These are phyloP conservation scores for Ogataea naganishii DNA, from an alignment of 805 yeast species.

Conservation along the genomic window DNA sequence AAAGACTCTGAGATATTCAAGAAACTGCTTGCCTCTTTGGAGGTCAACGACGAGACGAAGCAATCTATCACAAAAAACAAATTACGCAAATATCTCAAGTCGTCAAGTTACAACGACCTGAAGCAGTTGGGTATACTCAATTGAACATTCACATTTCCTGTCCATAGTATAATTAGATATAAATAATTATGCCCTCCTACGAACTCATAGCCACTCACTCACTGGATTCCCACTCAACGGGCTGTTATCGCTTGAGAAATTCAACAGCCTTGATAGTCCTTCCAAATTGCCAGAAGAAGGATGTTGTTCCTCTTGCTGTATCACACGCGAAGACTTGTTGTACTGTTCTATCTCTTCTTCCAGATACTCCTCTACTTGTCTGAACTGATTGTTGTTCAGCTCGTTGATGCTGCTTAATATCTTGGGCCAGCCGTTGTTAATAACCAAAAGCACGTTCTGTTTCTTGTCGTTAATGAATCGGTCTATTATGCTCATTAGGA, in stretches of 20 bases:
- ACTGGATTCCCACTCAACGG: slow-evolving; percentile 10
- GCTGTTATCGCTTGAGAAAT: slow-evolving; percentile 9
- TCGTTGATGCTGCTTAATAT: slow-evolving; percentile 20
- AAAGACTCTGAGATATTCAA: slow-evolving; percentile 27
- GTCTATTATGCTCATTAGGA: slow-evolving; percentile 16
- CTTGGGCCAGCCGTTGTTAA: slow-evolving; percentile 23
- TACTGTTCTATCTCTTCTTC: slow-evolving; percentile 19
- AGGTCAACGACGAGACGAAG: slow-evolving; percentile 32
- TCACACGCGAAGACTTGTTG: slow-evolving; percentile 11
- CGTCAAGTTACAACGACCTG: slow-evolving; percentile 18
- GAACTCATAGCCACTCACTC: too few species aligned
- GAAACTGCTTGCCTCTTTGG: slow-evolving; percentile 25
- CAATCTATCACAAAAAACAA: slow-evolving; percentile 60
- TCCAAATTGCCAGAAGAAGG: too few species aligned
- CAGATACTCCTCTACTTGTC: slow-evolving; percentile 15
- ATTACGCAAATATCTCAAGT: slow-evolving; percentile 46
- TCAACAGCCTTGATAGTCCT: slow-evolving; percentile 6
- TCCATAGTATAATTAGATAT: too few species aligned
- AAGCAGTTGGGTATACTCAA: slow-evolving; percentile 16
- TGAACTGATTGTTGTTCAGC: slow-evolving; percentile 20
- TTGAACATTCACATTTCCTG: too few species aligned
- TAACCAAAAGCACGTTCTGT: slow-evolving; percentile 23
- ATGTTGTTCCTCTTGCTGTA: too few species aligned
- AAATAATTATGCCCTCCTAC: too few species aligned
- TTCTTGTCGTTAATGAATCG: slow-evolving; percentile 21